These are phyloP conservation scores for Phytophthora foliorum DNA, from an alignment of 352 stramenopile species.

Conservation along the genomic window DNA sequence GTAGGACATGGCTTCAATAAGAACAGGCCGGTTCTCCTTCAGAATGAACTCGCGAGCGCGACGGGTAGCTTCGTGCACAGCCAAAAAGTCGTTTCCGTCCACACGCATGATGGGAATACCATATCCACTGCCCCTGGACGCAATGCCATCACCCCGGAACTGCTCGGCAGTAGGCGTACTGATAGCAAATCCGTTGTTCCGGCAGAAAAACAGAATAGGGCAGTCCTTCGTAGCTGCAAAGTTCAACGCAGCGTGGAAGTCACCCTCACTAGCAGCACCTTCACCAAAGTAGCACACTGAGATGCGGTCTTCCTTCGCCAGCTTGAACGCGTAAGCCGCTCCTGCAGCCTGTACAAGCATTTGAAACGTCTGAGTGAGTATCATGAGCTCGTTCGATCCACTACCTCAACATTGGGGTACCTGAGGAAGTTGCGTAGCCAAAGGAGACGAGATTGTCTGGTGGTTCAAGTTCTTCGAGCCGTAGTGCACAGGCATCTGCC, in stretches of 20 bases:
- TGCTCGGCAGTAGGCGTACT: constrained; percentile 96
- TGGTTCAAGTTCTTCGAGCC: constrained; percentile 96
- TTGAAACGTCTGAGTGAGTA: background rate
- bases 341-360: constrained; percentile 89
- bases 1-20: constrained; percentile 99
- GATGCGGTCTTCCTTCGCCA: constrained; percentile 93
- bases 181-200: constrained; percentile 99
- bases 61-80: constrained; percentile 94
- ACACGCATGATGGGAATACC: constrained; percentile 97
- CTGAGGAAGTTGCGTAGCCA: constrained; percentile 98
- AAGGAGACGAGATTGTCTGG: constrained; percentile 97
- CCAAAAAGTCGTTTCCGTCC: constrained; percentile 98
- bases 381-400: background rate
- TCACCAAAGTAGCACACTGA: constrained; percentile 98
- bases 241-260: constrained; percentile 98
- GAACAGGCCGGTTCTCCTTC: constrained; percentile 90
- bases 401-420: constrained; percentile 33
- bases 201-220: constrained; percentile 98
- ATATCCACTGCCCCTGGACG: constrained; percentile 94
- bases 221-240: constrained; percentile 97
- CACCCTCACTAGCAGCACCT: constrained; percentile 96
- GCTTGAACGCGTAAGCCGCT: constrained; percentile 97
- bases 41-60: constrained; percentile 93
- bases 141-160: constrained; percentile 98
- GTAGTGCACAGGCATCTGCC: constrained; percentile 99